Evolutionary conservation across 169 alveolate genomes (phyloP).

Genomic region (Theileria sp.): DNA sequence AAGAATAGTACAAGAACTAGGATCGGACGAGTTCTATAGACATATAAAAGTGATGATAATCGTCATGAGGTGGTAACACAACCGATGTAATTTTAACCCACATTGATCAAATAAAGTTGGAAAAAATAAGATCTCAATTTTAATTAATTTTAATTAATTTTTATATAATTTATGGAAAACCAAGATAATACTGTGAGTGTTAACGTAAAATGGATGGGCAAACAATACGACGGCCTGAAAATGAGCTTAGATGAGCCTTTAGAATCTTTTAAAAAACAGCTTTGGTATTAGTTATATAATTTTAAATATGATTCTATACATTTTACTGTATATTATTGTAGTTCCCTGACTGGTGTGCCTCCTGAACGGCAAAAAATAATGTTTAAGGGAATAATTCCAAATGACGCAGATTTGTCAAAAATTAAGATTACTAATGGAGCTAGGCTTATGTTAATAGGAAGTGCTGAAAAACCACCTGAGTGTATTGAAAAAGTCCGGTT

Average conservation of each 20-base stretch:
- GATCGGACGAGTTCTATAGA: neutral
- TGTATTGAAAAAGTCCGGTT: slow-evolving; percentile 81
- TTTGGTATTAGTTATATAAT: slow-evolving; percentile 18
- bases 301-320: neutral
- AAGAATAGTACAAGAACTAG: neutral
- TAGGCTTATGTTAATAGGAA: slow-evolving; percentile 87
- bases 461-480: slow-evolving; percentile 82
- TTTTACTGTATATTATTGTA: slow-evolving; percentile 16
- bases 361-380: slow-evolving; percentile 88
- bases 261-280: slow-evolving; percentile 53
- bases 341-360: slow-evolving; percentile 88
- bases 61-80: neutral
- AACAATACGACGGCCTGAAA: slow-evolving; percentile 64
- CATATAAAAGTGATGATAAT: neutral
- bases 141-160: slow-evolving; percentile 4
- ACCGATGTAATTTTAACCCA: neutral
- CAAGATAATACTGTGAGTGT: slow-evolving; percentile 56
- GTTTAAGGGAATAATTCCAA: slow-evolving; percentile 84
- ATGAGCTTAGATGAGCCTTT: slow-evolving; percentile 62
- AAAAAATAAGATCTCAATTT: neutral
- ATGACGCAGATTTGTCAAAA: slow-evolving; percentile 75
- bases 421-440: slow-evolving; percentile 79
- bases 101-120: neutral
- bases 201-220: slow-evolving; percentile 75
- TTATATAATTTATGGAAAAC: slow-evolving; percentile 22